Evolutionary conservation across 2,329 filamentous ascomycete species (phyloP), one percentile per base, ranked within the genome.

Genomic region (Ophiostoma himal-ulmi): DNA sequence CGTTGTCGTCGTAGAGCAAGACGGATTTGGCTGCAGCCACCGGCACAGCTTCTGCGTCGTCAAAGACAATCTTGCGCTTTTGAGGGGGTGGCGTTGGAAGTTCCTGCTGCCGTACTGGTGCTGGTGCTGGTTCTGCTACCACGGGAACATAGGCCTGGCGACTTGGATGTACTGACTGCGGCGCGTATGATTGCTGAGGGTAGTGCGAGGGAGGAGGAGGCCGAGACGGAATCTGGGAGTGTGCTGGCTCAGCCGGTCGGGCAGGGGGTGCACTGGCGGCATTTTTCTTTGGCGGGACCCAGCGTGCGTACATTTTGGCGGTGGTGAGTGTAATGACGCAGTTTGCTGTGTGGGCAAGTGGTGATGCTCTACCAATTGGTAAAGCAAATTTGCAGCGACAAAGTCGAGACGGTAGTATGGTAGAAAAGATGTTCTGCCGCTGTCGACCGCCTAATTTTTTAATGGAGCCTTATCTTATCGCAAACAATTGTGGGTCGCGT

Each of bases 301-400:
- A 81, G 74, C 80, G 76, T 20, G 77, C 77, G 72, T 81, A 81
- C 75, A 77, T 69, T 26, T 39, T 41, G 14, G 41, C 30, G 30
- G 14, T 30, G 14, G 14, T 57, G 44, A 17, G 26, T 36, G 22
- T 5, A 34, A 34, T n/a, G 13, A 13, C 17, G 20, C 17, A 5
- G 41, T 68, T 54, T 10, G 37, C 5, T 14, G 11, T 41, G 26
- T 30, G 30, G 1, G 52, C 20, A 22, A 66, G 14, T 20, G 17
- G 37, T 36, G 26, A 60, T 17, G 11, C 5, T 8, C 7, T 30
- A 8, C n/a, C 36, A 34, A 10, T 22, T 22, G 20, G 6, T 13
- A 11, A 48, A 48, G 37, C 13, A 37, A 37, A 67, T 26, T 66
- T 44, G 14, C 36, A 13, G n/a, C 22, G 54, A 57, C 4, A 26